These are phyloP conservation scores for Ramaria sp. DNA, from an alignment of 768 basidiomycete genomes.

Conservation along the genomic window DNA sequence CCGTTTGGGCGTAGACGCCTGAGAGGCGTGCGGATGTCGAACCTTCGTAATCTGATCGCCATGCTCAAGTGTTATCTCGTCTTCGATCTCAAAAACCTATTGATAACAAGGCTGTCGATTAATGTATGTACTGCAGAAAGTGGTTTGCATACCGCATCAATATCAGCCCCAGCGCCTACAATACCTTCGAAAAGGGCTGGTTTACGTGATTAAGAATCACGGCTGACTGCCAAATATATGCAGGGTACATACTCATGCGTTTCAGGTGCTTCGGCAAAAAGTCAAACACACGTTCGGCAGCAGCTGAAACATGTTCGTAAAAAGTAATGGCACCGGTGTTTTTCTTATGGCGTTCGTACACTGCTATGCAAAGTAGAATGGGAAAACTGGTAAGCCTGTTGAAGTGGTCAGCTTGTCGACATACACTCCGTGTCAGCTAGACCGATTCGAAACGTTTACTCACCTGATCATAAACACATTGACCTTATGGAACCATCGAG, in stretches of 20 bases:
- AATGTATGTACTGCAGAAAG: background rate
- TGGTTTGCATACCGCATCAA: conserved; percentile 44
- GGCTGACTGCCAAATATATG: background rate
- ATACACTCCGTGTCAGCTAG: background rate
- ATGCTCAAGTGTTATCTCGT: conserved; percentile 31
- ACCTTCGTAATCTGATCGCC: conserved; percentile 10
- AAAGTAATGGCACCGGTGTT: conserved; percentile 51
- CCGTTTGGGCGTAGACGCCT: conserved; percentile 21
- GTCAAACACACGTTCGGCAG: conserved; percentile 62
- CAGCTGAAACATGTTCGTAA: conserved; percentile 58
- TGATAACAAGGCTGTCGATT: background rate
- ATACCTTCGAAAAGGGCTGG: conserved; percentile 67
- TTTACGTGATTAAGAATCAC: background rate
- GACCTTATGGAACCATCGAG: conserved; percentile 98
- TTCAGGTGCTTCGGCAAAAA: conserved; percentile 67
- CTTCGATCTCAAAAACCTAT: conserved; percentile 74
- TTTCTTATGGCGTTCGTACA: conserved; percentile 82
- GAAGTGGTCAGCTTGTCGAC: background rate
- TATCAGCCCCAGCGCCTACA: conserved; percentile 62
- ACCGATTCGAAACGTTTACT: background rate
- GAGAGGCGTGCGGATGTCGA: conserved; percentile 13
- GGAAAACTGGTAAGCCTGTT: conserved; percentile 73
- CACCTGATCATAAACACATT: conserved; percentile 85
- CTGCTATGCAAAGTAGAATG: conserved; percentile 64
- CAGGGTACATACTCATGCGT: conserved; percentile 47